Conservation (phyloP, 140 eudicot genomes). For the Ambrosia hybrid region DNA sequence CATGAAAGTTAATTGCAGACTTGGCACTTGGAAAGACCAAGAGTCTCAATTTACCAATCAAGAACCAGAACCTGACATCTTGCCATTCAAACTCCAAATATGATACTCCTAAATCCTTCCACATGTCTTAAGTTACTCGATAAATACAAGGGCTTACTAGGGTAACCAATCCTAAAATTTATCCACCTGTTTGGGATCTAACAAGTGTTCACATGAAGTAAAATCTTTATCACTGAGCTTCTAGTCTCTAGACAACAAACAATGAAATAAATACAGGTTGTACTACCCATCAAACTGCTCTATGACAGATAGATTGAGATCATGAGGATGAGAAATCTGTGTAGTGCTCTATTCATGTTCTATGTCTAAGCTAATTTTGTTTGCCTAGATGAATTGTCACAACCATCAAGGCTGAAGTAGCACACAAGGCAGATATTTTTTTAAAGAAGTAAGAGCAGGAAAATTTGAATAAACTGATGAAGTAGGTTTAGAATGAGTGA, state of each 20-base stretch:
- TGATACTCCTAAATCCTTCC: not conserved
- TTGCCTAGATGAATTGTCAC: not conserved
- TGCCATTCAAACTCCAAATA: too few relatives aligned
- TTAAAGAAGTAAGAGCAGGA: too few relatives aligned
- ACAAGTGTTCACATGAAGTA: not conserved
- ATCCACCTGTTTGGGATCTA: not conserved
- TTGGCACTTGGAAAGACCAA: not conserved
- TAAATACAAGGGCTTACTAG: not conserved
- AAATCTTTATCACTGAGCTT: not conserved
- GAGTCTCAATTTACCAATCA: too few relatives aligned
- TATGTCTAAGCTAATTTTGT: not conserved
- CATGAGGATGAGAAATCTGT: not conserved
- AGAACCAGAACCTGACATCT: too few relatives aligned
- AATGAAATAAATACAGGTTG: not conserved
- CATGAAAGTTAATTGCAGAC: not conserved
- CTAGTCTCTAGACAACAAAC: constrained; percentile 8
- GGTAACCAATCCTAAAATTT: too few relatives aligned
- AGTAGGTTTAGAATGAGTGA: not conserved
- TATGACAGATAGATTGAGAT: not conserved
- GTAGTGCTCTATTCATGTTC: constrained; percentile 6
- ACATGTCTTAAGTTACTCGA: constrained; percentile 5
- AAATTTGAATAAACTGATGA: not conserved
- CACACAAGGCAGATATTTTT: too few relatives aligned
- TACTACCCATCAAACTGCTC: not conserved
- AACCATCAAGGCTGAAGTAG: too few relatives aligned